A percentile compares a stretch with the other conserved stretches of the same genome.
Evolutionary conservation across 495 filamentous ascomycete genomes (phyloP).

Genomic region (Cercophora samala): DNA sequence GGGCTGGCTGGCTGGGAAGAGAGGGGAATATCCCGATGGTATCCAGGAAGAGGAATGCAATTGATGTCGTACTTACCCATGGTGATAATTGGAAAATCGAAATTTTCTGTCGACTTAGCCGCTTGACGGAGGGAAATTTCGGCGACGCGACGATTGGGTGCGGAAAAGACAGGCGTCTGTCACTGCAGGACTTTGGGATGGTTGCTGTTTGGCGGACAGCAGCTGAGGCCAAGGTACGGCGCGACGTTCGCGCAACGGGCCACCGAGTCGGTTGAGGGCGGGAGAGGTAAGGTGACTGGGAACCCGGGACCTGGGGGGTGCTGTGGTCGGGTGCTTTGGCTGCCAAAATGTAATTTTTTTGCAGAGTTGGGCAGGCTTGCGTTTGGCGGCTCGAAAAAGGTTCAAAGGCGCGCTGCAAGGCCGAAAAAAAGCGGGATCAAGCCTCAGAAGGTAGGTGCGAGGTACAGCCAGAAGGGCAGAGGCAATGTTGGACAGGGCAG

Average conservation of each 20-base stretch:
- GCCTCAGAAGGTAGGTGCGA: conserved; percentile 13
- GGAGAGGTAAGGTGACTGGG: conserved; percentile 2
- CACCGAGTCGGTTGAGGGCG: conserved; percentile 20
- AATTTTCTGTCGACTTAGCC: conserved; percentile 41
- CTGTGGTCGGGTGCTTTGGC: conserved; percentile 9
- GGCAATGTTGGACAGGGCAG: conserved; percentile 20
- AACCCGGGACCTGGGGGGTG: conserved; percentile 15
- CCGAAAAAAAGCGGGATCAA: conserved; percentile 30
- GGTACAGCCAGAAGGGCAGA: conserved; percentile 25
- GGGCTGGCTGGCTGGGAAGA: not conserved
- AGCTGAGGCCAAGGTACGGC: conserved; percentile 29
- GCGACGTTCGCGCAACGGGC: conserved; percentile 29
- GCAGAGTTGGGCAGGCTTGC: conserved; percentile 31
- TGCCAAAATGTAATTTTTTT: conserved; percentile 11
- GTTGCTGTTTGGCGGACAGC: conserved; percentile 24
- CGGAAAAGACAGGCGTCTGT: conserved; percentile 24
- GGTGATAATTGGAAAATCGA: conserved; percentile 29
- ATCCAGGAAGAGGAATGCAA: conserved; percentile 23
- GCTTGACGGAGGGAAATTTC: conserved; percentile 38
- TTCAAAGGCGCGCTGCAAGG: conserved; percentile 27
- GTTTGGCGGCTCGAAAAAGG: conserved; percentile 26
- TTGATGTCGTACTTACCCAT: conserved; percentile 45
- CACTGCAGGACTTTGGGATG: conserved; percentile 26
- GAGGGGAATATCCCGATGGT: conserved; percentile 7
- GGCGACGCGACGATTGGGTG: conserved; percentile 35